A percentile compares a stretch with the other conserved stretches of the same genome.
Conservation (phyloP, 148 eudicot species). For the Dysphania ambrosioides region DNA sequence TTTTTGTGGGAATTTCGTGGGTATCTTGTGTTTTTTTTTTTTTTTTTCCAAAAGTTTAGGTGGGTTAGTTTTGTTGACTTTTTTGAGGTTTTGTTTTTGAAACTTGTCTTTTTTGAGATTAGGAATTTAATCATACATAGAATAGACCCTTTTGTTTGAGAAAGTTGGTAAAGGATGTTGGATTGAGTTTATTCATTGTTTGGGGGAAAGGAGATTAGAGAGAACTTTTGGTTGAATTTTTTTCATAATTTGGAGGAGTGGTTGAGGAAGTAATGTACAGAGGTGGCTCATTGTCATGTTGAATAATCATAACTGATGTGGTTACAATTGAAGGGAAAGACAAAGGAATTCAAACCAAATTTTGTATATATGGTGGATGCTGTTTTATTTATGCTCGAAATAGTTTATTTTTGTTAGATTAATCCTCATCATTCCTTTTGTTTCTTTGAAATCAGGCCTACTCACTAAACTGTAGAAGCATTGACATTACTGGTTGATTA, state of each 20-base stretch:
- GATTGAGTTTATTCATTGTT: neutral
- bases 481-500: neutral
- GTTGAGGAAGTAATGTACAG: neutral
- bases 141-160: no score
- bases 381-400: neutral
- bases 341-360: no score
- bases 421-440: neutral
- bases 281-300: neutral
- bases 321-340: no score
- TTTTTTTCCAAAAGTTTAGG: neutral
- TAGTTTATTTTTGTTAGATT: neutral
- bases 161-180: neutral
- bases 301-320: neutral
- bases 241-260: no score
- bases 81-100: no score
- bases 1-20: neutral
- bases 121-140: no score
- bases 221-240: no score
- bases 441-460: neutral
- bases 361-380: neutral
- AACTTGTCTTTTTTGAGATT: no score
- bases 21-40: neutral
- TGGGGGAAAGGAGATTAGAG: neutral
- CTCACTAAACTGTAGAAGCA: neutral
- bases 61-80: neutral